Base-by-base conservation (phyloP, 768 basidiomycete genomes). In the Polyporus arcularius region DNA sequence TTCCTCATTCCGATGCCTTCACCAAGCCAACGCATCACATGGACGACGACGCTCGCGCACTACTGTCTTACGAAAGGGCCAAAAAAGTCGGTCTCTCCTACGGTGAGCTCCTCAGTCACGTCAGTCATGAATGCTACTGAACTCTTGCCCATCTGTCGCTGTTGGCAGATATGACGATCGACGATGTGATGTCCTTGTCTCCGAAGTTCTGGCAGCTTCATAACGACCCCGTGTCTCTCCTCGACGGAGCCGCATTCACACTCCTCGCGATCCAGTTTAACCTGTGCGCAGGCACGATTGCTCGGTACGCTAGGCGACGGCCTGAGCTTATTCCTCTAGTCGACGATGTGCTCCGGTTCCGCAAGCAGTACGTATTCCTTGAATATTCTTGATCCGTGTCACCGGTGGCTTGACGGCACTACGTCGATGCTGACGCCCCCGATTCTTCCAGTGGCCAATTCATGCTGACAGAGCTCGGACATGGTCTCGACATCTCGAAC, bases 251-350 rank as follows among this genome's bases (percentile, higher is more conserved):
- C 32, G 67, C 68, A 0, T 51, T 58, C 31, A 68, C 70, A 1
- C 55, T 73, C 3, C 49, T 68, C 38, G 71, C 70, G 1, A 68
- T 73, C 16, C 72, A 73, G 47, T 66, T 65, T 59, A 73, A 73
- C 54, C 61, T 68, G 6, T 57, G 49, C 39, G 58, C 64, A 4
- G 72, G 72, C 10, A 72, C 72, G 4, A 57, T 72, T 15, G 63
- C 67, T 15, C 65, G 55, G 4, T 72, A 66, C 40, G 65, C 64
- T 14, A 46, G 49, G 3, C 50, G 58, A 18, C 65, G 71, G 10
- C 68, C 70, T 1, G 70, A 73, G 42, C 51, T 73, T 9, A 30
- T 57, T 0, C 55, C 69, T 15, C 53, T 69, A n/a, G 66, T 71
- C 15, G 65, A 69, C 15, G 62, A 71, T 21, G 58, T 73, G 5